Percentiles rank a stretch among this genome's conserved stretches.
phyloP scores from a whole-genome alignment of 2,329 filamentous ascomycete species.

The Parastagonospora nodorum region DNA sequence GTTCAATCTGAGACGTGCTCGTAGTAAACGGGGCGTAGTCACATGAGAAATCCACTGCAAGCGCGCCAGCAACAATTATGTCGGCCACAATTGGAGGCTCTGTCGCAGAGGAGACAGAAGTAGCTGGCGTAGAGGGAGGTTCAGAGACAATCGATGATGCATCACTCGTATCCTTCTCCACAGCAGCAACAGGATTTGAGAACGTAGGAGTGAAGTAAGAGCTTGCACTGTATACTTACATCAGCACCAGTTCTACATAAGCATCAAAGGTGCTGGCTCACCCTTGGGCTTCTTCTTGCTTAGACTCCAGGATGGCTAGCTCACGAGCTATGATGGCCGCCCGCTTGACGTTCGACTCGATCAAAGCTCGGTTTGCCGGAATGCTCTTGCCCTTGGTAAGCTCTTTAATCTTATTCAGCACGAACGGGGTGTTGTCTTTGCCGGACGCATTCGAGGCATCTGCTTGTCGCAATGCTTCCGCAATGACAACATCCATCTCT shows the following conservation, averaged over 20 bases:
- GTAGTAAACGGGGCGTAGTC: conserved; percentile 65
- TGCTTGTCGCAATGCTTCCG: conserved; percentile 46
- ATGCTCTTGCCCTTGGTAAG: conserved; percentile 75
- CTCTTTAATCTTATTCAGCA: conserved; percentile 78
- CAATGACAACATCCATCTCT: conserved; percentile 47
- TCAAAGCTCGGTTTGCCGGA: conserved; percentile 72
- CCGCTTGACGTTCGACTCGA: conserved; percentile 69
- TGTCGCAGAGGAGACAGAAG: conserved; percentile 3
- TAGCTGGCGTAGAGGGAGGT: conserved; percentile 12
- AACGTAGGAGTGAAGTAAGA: conserved; percentile 29
- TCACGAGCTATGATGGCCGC: conserved; percentile 69
- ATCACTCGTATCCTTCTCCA: conserved; percentile 15
- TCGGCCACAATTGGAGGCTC: conserved; percentile 47
- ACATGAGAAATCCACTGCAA: conserved; percentile 87
- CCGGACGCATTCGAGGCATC: conserved; percentile 61
- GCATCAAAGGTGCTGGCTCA: conserved; percentile 43
- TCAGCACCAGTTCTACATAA: conserved; percentile 40
- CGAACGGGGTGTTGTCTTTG: conserved; percentile 81
- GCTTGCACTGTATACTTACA: conserved; percentile 44
- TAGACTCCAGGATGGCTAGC: conserved; percentile 59
- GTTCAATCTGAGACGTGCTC: conserved; percentile 45
- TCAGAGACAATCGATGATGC: conserved; percentile 17
- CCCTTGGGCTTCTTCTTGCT: conserved; percentile 41
- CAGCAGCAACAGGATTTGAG: conserved; percentile 16
- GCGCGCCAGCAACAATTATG: conserved; percentile 86